Conservation (phyloP, 768 basidiomycete genomes). For the Auricularia auricula-judae region DNA sequence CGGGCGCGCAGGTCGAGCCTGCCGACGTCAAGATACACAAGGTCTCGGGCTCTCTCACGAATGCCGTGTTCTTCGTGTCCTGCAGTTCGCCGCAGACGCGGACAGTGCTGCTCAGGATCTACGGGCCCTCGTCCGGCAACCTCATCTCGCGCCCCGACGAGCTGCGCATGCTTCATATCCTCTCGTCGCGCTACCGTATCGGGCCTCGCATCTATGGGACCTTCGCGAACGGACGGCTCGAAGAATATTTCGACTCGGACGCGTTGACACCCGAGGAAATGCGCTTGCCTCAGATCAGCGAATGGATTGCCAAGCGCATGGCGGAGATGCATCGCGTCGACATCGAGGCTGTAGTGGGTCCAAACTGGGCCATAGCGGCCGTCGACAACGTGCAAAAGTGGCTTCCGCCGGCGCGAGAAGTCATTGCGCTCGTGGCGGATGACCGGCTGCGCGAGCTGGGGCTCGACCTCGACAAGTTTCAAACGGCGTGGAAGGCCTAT, state of each 20-base stretch:
- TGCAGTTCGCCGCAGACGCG: slow-evolving; percentile 41
- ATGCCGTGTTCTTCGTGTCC: slow-evolving; percentile 94
- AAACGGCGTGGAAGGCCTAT: slow-evolving; percentile 56
- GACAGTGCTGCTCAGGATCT: slow-evolving; percentile 82
- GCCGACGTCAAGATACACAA: slow-evolving; percentile 50
- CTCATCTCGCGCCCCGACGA: slow-evolving; percentile 85
- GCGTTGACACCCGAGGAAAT: slow-evolving; percentile 72
- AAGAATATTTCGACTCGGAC: slow-evolving; percentile 88
- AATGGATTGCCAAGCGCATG: slow-evolving; percentile 91
- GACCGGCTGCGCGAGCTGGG: slow-evolving; percentile 35
- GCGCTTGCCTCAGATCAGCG: slow-evolving; percentile 60
- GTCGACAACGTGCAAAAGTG: slow-evolving; percentile 61
- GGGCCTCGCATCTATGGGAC: slow-evolving; percentile 91
- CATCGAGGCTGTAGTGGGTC: slow-evolving; percentile 49
- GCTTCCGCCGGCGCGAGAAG: slow-evolving; percentile 59
- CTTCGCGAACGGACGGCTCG: slow-evolving; percentile 89
- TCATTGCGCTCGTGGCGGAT: slow-evolving; percentile 48
- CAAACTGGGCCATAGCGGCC: slow-evolving; percentile 46
- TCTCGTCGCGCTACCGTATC: slow-evolving; percentile 79
- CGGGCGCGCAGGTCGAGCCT: slow-evolving; percentile 11
- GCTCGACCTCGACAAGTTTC: slow-evolving; percentile 49
- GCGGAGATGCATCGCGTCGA: slow-evolving; percentile 92
- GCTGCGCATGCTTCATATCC: slow-evolving; percentile 76
- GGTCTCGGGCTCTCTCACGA: slow-evolving; percentile 87
- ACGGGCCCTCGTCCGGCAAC: slow-evolving; percentile 75